phyloP scores from a whole-genome alignment of 2,329 filamentous ascomycete species.

The Sordariomycetes sp. region DNA sequence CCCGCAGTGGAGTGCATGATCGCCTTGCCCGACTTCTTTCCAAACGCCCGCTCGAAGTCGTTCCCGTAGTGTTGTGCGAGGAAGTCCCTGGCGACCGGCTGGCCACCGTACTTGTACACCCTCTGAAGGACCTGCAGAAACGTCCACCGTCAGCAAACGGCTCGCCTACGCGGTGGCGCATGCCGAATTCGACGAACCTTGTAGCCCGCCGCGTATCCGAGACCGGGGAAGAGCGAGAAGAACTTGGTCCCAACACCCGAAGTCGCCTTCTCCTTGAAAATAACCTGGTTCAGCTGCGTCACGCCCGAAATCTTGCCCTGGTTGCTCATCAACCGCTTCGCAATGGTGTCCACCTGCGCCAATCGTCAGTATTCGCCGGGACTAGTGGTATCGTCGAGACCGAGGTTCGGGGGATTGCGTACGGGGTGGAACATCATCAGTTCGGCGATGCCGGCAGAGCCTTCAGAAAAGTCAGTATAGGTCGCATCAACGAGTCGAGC shows the following conservation, averaged over 20 bases:
- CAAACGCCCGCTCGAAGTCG: conserved; percentile 81
- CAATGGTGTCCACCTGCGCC: conserved; percentile 82
- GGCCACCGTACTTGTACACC: conserved; percentile 97
- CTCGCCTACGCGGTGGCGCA: neutral
- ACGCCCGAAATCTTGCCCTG: conserved; percentile 42
- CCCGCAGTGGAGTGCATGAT: conserved; percentile 96
- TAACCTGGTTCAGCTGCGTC: conserved; percentile 71
- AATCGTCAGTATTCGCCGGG: neutral
- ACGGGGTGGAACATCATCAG: conserved; percentile 88
- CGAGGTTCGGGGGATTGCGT: conserved; percentile 18
- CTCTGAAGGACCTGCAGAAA: conserved; percentile 64
- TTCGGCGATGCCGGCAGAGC: conserved; percentile 86
- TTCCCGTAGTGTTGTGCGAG: conserved; percentile 68
- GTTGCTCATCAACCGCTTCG: conserved; percentile 99
- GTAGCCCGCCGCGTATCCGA: conserved; percentile 96
- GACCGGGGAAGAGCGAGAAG: conserved; percentile 88
- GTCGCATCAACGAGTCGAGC: neutral
- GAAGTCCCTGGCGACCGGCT: conserved; percentile 90
- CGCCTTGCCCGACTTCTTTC: conserved; percentile 94
- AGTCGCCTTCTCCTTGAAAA: conserved; percentile 81
- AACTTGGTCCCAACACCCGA: conserved; percentile 69
- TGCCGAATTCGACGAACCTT: conserved; percentile 47
- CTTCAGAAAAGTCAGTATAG: conserved; percentile 31
- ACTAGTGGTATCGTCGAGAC: neutral
- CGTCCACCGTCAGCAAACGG: neutral